A percentile compares a stretch with the other conserved stretches of the same genome.
phyloP scores from a whole-genome alignment of 352 stramenopile species.

The Phytophthora pistaciae region DNA sequence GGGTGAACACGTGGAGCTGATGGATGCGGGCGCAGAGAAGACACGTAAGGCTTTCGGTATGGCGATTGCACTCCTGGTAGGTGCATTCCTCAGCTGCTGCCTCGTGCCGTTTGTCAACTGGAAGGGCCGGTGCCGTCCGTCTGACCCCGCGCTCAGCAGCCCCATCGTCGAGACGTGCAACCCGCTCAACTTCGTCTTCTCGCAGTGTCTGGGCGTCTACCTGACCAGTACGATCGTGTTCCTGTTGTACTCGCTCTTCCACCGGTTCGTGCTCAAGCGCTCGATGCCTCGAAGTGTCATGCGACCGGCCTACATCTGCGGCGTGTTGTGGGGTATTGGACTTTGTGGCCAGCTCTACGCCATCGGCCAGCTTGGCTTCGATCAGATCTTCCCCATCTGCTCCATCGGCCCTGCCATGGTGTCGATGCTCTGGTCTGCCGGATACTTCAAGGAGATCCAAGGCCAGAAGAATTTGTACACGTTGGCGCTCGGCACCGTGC shows the following conservation, averaged over 20 bases:
- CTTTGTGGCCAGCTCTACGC: conserved; percentile 78
- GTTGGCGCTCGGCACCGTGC: conserved; percentile 63
- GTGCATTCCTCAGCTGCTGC: conserved; percentile 76
- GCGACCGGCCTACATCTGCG: conserved; percentile 81
- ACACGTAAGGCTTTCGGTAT: conserved; percentile 72
- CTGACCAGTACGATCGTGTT: conserved; percentile 80
- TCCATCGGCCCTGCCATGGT: conserved; percentile 86
- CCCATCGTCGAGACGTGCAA: conserved; percentile 74
- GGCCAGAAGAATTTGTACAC: conserved; percentile 66
- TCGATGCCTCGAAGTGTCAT: conserved; percentile 87
- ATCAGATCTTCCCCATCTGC: conserved; percentile 84
- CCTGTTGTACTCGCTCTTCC: conserved; percentile 80
- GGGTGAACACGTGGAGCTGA: conserved; percentile 65
- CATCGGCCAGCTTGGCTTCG: conserved; percentile 78
- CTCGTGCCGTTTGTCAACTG: conserved; percentile 85
- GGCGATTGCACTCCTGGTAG: conserved; percentile 69
- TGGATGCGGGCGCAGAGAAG: conserved; percentile 57
- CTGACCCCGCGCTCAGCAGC: conserved; percentile 17
- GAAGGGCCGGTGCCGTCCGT: conserved; percentile 67
- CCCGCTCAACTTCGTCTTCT: conserved; percentile 87
- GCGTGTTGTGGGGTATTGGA: conserved; percentile 78
- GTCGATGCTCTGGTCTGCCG: conserved; percentile 86
- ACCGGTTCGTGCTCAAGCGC: conserved; percentile 75
- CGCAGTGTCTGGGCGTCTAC: conserved; percentile 86
- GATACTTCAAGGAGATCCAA: conserved; percentile 88